Conservation (phyloP, 768 basidiomycete genomes). For the Pisolithus marmoratus region DNA sequence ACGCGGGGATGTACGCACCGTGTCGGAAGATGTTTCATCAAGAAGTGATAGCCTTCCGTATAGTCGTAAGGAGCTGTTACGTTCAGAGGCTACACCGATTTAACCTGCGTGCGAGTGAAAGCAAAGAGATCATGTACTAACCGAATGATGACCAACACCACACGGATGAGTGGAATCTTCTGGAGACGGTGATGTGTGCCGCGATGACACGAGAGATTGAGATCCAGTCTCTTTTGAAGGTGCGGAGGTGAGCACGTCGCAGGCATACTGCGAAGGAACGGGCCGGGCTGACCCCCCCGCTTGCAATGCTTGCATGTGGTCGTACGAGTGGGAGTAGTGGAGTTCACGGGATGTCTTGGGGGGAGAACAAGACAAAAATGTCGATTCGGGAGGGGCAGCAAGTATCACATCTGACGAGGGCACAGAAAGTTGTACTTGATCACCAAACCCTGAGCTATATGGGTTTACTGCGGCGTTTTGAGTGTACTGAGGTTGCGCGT, state of each 20-base stretch:
- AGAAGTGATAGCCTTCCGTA: constrained; percentile 92
- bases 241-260: constrained; percentile 41
- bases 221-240: constrained; percentile 22
- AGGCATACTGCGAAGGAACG: constrained; percentile 42
- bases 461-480: constrained; percentile 12
- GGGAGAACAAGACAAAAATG: constrained; percentile 28
- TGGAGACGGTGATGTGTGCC: constrained; percentile 40
- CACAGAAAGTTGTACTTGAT: constrained; percentile 27
- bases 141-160: constrained; percentile 28
- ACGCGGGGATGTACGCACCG: constrained; percentile 53
- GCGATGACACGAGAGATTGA: constrained; percentile 20
- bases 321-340: constrained; percentile 28
- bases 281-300: constrained; percentile 17
- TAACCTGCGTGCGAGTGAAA: constrained; percentile 38
- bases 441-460: constrained; percentile 19
- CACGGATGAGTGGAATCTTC: constrained; percentile 36
- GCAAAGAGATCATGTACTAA: constrained; percentile 12
- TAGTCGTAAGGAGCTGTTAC: constrained; percentile 84
- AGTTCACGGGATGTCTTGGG: constrained; percentile 32
- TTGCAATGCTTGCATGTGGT: constrained; percentile 20
- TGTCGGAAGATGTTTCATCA: constrained; percentile 88
- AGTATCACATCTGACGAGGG: constrained; percentile 27
- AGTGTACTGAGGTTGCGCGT: constrained; percentile 27
- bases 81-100: constrained; percentile 54
- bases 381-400: constrained; percentile 22